A percentile compares a stretch with the other conserved stretches of the same genome.
These are phyloP conservation scores for Croton laevigatus DNA, from an alignment of 441 rosid genomes.

Conservation along the genomic window DNA sequence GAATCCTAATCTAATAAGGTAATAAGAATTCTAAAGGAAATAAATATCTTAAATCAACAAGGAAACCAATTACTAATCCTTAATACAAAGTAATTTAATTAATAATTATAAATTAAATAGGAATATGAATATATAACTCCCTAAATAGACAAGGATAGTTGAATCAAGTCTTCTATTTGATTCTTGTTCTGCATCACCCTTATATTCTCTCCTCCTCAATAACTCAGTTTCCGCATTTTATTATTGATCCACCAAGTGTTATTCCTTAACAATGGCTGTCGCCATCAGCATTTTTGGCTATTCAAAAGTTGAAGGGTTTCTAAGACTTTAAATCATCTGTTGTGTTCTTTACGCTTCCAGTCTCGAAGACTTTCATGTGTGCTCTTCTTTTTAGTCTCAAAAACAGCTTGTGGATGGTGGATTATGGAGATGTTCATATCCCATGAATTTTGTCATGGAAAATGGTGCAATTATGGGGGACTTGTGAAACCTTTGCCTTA, in stretches of 20 bases:
- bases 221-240: background rate
- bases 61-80: too few species aligned
- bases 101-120: too few species aligned
- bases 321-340: background rate
- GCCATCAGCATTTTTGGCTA: background rate
- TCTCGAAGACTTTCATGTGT: background rate
- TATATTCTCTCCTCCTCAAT: background rate
- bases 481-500: constrained; percentile 1
- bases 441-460: background rate
- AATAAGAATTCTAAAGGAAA: too few species aligned
- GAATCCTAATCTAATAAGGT: too few species aligned
- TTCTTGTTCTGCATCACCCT: background rate
- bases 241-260: background rate
- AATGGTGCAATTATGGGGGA: background rate
- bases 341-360: background rate
- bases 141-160: too few species aligned
- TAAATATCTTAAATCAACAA: too few species aligned
- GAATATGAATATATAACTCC: too few species aligned
- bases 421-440: background rate
- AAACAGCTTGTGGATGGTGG: background rate
- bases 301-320: background rate
- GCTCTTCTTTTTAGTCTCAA: background rate
- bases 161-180: too few species aligned
- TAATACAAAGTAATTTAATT: too few species aligned
- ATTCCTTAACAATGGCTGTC: background rate